phyloP scores from a whole-genome alignment of 176 grass and related monocot species.

The Oryza rufipogon region DNA sequence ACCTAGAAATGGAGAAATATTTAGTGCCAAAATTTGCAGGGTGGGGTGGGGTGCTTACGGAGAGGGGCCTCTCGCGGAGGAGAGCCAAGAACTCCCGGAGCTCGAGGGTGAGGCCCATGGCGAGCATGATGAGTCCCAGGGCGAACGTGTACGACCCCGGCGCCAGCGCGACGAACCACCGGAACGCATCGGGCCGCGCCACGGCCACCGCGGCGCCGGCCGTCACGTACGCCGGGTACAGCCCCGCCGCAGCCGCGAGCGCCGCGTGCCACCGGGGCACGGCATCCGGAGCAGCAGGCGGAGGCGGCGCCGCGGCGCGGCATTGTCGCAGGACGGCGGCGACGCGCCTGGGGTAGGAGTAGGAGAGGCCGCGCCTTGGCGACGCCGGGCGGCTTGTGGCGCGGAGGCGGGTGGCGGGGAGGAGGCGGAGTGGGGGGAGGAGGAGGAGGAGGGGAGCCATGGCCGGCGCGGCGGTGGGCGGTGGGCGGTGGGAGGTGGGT shows the following conservation, averaged over 20 bases:
- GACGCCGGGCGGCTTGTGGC: not conserved
- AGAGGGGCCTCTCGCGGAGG: slow-evolving; percentile 64
- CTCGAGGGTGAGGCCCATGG: slow-evolving; percentile 75
- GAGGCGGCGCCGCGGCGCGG: not conserved
- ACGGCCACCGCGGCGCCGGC: slow-evolving; percentile 52
- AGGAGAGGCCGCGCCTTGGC: not conserved
- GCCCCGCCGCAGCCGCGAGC: slow-evolving; percentile 56
- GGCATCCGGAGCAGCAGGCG: not conserved
- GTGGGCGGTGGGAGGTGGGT: not conserved
- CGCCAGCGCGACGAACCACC: slow-evolving; percentile 59
- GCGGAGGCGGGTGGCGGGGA: not conserved
- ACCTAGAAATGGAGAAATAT: not conserved
- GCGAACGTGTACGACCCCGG: slow-evolving; percentile 70
- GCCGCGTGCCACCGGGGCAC: slow-evolving; percentile 44
- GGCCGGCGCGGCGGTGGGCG: not conserved
- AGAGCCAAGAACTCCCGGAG: slow-evolving; percentile 60
- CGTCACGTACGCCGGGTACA: slow-evolving; percentile 72
- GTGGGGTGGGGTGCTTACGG: slow-evolving; percentile 39
- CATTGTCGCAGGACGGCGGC: slow-evolving; percentile 13
- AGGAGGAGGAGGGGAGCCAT: slow-evolving; percentile 56
- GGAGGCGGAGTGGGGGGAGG: not conserved
- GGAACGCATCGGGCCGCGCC: slow-evolving; percentile 57
- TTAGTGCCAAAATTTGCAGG: not conserved
- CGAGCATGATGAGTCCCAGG: slow-evolving; percentile 82
- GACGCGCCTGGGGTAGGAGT: not conserved